These are phyloP conservation scores for Lodderomyces theae DNA, from an alignment of 1,139 yeast species.

Conservation along the genomic window DNA sequence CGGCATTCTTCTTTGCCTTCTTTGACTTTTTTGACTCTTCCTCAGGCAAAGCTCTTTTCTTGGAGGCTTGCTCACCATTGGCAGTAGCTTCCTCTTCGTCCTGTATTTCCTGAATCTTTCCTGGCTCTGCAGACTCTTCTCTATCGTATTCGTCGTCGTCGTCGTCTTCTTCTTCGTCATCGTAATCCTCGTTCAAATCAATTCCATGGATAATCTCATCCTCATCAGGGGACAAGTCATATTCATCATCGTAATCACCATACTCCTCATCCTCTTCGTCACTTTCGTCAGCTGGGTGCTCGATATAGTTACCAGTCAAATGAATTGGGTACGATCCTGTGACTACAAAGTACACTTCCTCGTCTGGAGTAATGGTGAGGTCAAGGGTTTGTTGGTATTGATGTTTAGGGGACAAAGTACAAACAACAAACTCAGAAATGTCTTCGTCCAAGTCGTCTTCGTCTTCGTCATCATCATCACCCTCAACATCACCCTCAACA, in stretches of 20 bases:
- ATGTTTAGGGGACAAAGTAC: slow-evolving; percentile 84
- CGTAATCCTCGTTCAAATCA: slow-evolving; percentile 63
- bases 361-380: slow-evolving; percentile 87
- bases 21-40: slow-evolving; percentile 39
- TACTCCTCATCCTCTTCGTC: slow-evolving; percentile 50
- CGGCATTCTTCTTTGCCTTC: slow-evolving; percentile 34
- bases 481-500: slow-evolving; percentile 48
- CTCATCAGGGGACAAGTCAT: slow-evolving; percentile 89
- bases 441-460: slow-evolving; percentile 52
- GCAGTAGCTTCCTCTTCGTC: slow-evolving; percentile 44
- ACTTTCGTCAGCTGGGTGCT: slow-evolving; percentile 83
- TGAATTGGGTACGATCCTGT: slow-evolving; percentile 94
- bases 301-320: slow-evolving; percentile 91
- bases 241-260: slow-evolving; percentile 66
- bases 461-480: slow-evolving; percentile 60
- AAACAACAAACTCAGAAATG: slow-evolving; percentile 74
- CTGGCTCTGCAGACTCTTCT: slow-evolving; percentile 29
- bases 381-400: slow-evolving; percentile 91
- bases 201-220: slow-evolving; percentile 64
- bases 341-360: slow-evolving; percentile 89
- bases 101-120: slow-evolving; percentile 5
- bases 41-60: slow-evolving; percentile 31
- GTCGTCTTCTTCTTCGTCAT: slow-evolving; percentile 50
- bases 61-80: slow-evolving; percentile 58
- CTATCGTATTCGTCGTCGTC: slow-evolving; percentile 52